These are phyloP conservation scores for Agaricus sinodeliciosus DNA, from an alignment of 768 basidiomycete species.

Conservation along the genomic window DNA sequence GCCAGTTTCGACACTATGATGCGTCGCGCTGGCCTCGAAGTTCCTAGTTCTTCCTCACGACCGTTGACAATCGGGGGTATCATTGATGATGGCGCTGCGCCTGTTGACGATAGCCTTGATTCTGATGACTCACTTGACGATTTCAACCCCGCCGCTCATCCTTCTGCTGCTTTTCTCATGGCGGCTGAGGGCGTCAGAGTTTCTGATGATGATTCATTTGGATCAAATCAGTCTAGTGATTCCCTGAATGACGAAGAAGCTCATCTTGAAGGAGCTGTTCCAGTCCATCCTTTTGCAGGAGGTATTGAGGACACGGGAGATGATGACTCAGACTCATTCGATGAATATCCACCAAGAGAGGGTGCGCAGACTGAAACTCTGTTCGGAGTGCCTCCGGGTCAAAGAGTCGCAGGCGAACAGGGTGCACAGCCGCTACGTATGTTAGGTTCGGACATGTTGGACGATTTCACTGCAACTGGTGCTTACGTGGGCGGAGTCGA, in stretches of 20 bases:
- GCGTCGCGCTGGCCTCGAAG: constrained; percentile 47
- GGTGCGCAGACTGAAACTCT: constrained; percentile 57
- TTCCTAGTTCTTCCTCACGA: constrained; percentile 24
- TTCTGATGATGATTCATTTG: constrained; percentile 42
- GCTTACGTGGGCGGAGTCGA: constrained; percentile 47
- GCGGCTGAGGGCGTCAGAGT: constrained; percentile 33
- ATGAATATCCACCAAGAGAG: constrained; percentile 31
- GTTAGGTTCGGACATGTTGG: constrained; percentile 55
- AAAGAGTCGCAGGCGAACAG: constrained; percentile 26
- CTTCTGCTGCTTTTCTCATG: constrained; percentile 68
- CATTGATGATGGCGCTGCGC: constrained; percentile 3
- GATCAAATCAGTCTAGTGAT: constrained; percentile 49
- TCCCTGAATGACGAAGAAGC: constrained; percentile 46
- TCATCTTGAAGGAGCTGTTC: constrained; percentile 27
- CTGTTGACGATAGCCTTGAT: constrained; percentile 22
- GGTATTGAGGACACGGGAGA: constrained; percentile 46
- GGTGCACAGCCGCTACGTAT: constrained; percentile 37
- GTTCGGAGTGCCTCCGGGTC: constrained; percentile 60
- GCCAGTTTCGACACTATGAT: constrained; percentile 67
- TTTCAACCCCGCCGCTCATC: constrained; percentile 51
- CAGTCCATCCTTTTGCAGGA: constrained; percentile 58
- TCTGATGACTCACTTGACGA: constrained; percentile 54
- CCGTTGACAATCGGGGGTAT: constrained; percentile 21
- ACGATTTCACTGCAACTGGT: constrained; percentile 60
- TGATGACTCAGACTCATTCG: constrained; percentile 49